Evolutionary conservation across 306 rosid genomes (phyloP), one percentile per base, ranked within the genome.

Genomic region (Sicyos edulis): DNA sequence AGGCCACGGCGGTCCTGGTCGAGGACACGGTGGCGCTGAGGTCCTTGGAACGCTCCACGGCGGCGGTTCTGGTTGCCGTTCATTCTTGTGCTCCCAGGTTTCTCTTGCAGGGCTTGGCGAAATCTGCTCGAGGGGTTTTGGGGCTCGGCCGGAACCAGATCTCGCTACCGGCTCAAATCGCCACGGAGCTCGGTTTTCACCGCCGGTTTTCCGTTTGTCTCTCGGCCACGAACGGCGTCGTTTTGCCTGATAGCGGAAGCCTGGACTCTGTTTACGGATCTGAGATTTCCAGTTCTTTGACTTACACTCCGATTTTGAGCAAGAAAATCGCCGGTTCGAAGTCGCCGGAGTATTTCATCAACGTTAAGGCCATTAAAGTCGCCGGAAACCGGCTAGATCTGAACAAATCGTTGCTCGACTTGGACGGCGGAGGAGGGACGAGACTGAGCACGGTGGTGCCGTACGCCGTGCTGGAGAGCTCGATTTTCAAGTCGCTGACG

Each of bases 371-470:
- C 6, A 75, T 89, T 64, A 85, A 80, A 60, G 85, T 92, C 70
- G 71, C 74, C 12, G 92, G 87, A 3, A 86, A 83, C 72, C 81
- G 57, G 6, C 75, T n/a, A n/a, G n/a, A n/a, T n/a, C n/a, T n/a
- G n/a, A n/a, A n/a, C n/a, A n/a, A n/a, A n/a, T n/a, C n/a, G n/a
- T n/a, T n/a, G n/a, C n/a, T 92, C 5, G 76, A 90, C 22, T 69
- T 89, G 9, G 79, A 77, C 72, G 22, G 74, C 2, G 17, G 59
- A 6, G 77, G 82, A 55, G 84, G 76, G 45, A 75, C 87, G 19
- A 77, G 69, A 53, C 20, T 92, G 68, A 89, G 97, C 80, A 81
- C 96, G 4, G 17, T 85, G 54, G 86, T 81, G 50, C 87, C 96
- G 0, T 92, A 88, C 37, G 83, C 91, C 21, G 65, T 84, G 0